Evolutionary conservation across 169 alveolate genomes (phyloP), one percentile per base, ranked within the genome.

Genomic region (Haemoproteus tartakovskyi): DNA sequence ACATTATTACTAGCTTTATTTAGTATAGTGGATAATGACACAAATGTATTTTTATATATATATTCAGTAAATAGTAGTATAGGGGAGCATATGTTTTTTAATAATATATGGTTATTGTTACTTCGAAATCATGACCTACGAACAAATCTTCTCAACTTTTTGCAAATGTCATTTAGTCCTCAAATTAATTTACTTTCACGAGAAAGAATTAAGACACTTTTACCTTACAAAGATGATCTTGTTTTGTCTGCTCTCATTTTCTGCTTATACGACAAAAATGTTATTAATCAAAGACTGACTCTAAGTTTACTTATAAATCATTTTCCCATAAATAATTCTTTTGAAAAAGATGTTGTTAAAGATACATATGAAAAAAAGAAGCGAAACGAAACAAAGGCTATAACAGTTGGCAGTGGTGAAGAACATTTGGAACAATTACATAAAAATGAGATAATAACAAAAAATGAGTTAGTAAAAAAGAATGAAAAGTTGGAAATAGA

Each of bases 1-100:
- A 79, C 87, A 86, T 33, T 96, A 93, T 41, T 80, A 89, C 80
- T 50, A 86, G 21, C 94, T 87, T 22, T 91, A 91, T 78, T 80
- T 91, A 12, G 84, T 90, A 50, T 95, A 91, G 24, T 95, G 92
- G 26, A 85, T 92, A 78, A 97, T 91, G 79, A 95, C 85, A 67
- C 92, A 86, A 62, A 93, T 88, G 62, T 87, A 51, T 21, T 91
- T 52, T 52, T 87, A 79, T 67, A 89, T 79, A 85, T 88, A 2
- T 89, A 89, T 43, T 86, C 90, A 2, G 86, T 87, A 33, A 82
- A 87, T 30, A 83, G 79, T 30, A 87, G 93, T 36, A 91, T 91
- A 29, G 88, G 93, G 9, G 95, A 91, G 51, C 79, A 61, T 47
- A 86, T 80, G 56, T 91, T 84, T 60, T 89, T 91, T 92, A 85